phyloP scores from a whole-genome alignment of 75 land plant genomes.

The Larix kaempferi region DNA sequence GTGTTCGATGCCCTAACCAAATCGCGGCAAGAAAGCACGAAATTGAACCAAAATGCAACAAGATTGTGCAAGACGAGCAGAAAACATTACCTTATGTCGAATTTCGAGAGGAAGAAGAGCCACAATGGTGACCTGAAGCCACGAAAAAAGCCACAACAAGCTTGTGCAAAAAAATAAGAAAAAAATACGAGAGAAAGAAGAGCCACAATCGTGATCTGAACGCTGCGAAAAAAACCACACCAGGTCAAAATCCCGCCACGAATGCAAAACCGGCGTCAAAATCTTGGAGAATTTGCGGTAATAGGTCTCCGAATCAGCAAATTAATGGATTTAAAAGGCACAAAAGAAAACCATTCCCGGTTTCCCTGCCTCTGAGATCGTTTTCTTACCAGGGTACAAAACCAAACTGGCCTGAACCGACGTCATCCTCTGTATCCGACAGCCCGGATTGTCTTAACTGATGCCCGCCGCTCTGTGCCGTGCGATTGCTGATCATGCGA shows the following conservation, averaged over 20 bases:
- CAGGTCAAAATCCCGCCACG: neutral
- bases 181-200: neutral
- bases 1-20: neutral
- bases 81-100: neutral
- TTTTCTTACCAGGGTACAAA: neutral
- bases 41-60: conserved; percentile 1
- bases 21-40: neutral
- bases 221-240: neutral
- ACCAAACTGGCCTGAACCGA: neutral
- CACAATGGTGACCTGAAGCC: too few relatives aligned
- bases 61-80: neutral
- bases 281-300: neutral
- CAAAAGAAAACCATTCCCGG: too few relatives aligned
- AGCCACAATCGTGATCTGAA: neutral
- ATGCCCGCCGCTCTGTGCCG: neutral
- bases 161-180: too few relatives aligned
- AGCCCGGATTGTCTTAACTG: neutral
- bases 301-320: neutral
- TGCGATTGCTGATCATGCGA: neutral
- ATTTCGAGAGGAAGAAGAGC: neutral
- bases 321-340: neutral
- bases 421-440: neutral
- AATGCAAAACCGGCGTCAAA: neutral
- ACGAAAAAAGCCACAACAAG: neutral
- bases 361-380: neutral